Evolutionary conservation across 352 stramenopile species (phyloP), one percentile per base, ranked within the genome.

Genomic region (Globisporangium acanthophoron): DNA sequence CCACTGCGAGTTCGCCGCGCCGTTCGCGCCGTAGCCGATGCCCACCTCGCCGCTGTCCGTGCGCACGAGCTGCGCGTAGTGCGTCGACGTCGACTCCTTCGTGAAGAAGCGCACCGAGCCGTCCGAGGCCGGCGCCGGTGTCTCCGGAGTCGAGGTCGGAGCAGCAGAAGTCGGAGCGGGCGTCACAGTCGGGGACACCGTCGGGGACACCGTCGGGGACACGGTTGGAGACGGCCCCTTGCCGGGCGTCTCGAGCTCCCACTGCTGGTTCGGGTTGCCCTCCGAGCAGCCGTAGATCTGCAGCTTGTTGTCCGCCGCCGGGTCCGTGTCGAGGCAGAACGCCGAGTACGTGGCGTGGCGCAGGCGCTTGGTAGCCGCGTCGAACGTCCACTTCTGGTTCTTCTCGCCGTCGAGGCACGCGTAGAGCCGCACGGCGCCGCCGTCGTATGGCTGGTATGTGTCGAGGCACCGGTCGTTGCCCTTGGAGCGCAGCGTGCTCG

Each of bases 341-440:
- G 69, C 70, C 27, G 63, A 54, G 63, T 87, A 70, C 12, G 52
- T 72, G 2, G 50, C 61, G 46, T 89, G 74, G 37, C 66, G 69
- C 0, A 91, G 55, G 54, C 73, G 64, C 1, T 71, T 70, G 1
- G 81, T 85, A 1, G 59, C 29, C 27, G 69, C 62, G 20, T 91
- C 74, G 54, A 74, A 86, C 43, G 52, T 68, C 78, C 78, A 91
- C 57, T 85, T 84, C 61, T 91, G 81, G 67, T 90, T 88, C 20
- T 11, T 20, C 52, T 87, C 74, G 24, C 61, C 62, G 24, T 80
- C 68, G 15, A 84, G 62, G 56, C 80, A 90, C 21, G 60, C 60
- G 58, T 75, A 87, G 39, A 84, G 65, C 50, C 81, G 78, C 20
- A 88, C 80, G 20, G 63, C 73, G 18, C 73, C 78, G 11, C 73